Percentiles rank a stretch among this genome's conserved stretches.
Evolutionary conservation across 805 yeast species (phyloP).

Genomic region (Metschnikowia cubensis): DNA sequence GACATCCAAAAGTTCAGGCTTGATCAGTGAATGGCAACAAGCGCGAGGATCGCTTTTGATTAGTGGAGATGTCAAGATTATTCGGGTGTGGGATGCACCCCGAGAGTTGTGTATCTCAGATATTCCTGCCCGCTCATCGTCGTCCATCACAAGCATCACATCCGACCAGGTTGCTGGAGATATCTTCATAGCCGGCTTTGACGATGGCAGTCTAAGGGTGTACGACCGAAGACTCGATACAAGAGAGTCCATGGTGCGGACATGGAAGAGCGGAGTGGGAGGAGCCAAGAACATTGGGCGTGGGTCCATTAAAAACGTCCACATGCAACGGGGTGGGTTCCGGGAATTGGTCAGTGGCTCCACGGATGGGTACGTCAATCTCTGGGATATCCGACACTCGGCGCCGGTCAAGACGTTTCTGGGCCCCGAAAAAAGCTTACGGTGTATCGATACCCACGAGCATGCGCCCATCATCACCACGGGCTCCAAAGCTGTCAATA

Average conservation of each 20-base stretch:
- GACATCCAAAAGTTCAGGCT: constrained; percentile 77
- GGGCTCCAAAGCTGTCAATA: constrained; percentile 71
- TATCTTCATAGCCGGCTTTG: constrained; percentile 85
- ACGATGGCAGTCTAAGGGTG: constrained; percentile 82
- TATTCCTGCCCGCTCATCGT: constrained; percentile 86
- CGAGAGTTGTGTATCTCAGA: constrained; percentile 82
- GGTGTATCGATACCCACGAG: constrained; percentile 82
- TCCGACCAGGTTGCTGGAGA: constrained; percentile 96
- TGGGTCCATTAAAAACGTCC: constrained; percentile 69
- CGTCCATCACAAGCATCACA: constrained; percentile 83
- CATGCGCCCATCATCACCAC: constrained; percentile 94
- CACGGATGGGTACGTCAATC: constrained; percentile 72
- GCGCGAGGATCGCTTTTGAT: constrained; percentile 85
- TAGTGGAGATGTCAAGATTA: constrained; percentile 91
- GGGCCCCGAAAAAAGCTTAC: constrained; percentile 50
- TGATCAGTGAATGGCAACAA: constrained; percentile 95
- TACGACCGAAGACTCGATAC: constrained; percentile 87
- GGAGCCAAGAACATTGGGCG: constrained; percentile 30
- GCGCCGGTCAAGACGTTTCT: constrained; percentile 67
- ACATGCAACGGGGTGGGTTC: constrained; percentile 95
- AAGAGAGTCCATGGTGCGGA: constrained; percentile 77
- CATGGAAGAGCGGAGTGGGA: constrained; percentile 53
- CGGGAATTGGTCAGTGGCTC: constrained; percentile 85
- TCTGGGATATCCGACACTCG: constrained; percentile 85
- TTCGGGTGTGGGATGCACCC: constrained; percentile 95